Evolutionary conservation across 768 basidiomycete species (phyloP), one percentile per base, ranked within the genome.

Genomic region (Mycena vitilis): DNA sequence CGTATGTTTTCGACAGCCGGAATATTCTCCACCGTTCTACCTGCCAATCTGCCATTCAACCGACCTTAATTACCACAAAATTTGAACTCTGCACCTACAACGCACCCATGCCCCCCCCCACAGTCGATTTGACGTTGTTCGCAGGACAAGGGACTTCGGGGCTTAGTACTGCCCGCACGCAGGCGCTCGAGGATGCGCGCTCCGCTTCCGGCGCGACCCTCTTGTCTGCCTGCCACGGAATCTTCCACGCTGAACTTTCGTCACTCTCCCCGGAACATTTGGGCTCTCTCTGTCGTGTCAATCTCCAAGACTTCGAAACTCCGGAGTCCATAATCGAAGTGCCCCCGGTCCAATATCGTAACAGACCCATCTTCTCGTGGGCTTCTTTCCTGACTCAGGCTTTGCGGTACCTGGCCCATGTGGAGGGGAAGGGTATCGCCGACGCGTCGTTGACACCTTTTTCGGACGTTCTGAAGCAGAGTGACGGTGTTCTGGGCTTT

Each of bases 101-200:
- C 12, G 15, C 16, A 45, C 12, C 12, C 12, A 45, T 45, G 44
- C 1, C 44, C 6, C 37, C 36, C 20, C 1, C 56, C 37, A 40
- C 51, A 15, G 69, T 81, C 48, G 61, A 80, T 65, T 71, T 90
- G 52, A 89, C 86, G 5, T 75, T 88, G 20, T 90, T 90, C 71
- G 81, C 86, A 51, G 88, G 89, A 8, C 89, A 90, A 72, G 89
- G 87, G 4, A 81, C 84, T 4, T 57, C 79, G 13, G 75, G 77
- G 15, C 68, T 79, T 25, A 79, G 78, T 54, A 68, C 80, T 34
- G 60, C 69, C 18, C 74, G 76, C 38, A 78, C 80, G 18, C 82
- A 82, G 72, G 83, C 84, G 8, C 62, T 84, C 22, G 75, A 71
- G 37, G 85, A 86, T 68, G 82, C 84, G 20, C 75, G 77, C 34